Evolutionary conservation across 1,284 basidiomycete genomes (phyloP), one percentile per base, ranked within the genome.

Genomic region (Heterobasidion annosum): DNA sequence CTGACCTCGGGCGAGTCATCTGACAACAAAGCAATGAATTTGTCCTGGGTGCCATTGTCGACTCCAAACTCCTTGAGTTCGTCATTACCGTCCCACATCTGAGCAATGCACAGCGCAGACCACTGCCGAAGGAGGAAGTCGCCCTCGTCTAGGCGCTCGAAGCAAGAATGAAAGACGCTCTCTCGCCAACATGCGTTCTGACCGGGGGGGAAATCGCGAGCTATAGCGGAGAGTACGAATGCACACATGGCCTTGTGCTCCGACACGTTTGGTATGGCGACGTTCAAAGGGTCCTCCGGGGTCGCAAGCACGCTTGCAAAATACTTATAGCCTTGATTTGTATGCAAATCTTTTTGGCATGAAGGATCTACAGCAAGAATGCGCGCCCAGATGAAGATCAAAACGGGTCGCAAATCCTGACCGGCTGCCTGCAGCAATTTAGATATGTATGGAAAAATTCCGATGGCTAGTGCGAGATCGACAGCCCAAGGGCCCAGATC

Each of bases 171-270:
- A 64, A 99, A 93, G 0, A 98, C 92, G 32, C 85, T 79, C 59
- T 93, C 90, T 55, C 82, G 77, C 69, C 90, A 82, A 67, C 93
- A 96, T 0, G 91, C 93, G 53, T 82, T 79, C 69, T 99, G 95
- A 1, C 94, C 96, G 0, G 81, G 79, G 7, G 83, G 80, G 67
- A 89, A 95, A 63, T 95, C 93, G 19, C 96, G 86, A 54, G 91
- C 89, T 57, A 98, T 86, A 33, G 94, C 87, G n/a, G 91, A 82
- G 19, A 99, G 83, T 62, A 98, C 95, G 71, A 98, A 99, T 0
- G 94, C 93, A 66, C 95, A 99, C 96, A 99, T 99, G 0, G 96
- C 96, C 57, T 94, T 92, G 69, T 99, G 95, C 69, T 99, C 96
- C 13, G 92, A 91, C 51, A 88, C 85, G 69, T 99, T 98, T 0